phyloP scores from a whole-genome alignment of 2,329 filamentous ascomycete species.

The Cryphonectria radicalis region DNA sequence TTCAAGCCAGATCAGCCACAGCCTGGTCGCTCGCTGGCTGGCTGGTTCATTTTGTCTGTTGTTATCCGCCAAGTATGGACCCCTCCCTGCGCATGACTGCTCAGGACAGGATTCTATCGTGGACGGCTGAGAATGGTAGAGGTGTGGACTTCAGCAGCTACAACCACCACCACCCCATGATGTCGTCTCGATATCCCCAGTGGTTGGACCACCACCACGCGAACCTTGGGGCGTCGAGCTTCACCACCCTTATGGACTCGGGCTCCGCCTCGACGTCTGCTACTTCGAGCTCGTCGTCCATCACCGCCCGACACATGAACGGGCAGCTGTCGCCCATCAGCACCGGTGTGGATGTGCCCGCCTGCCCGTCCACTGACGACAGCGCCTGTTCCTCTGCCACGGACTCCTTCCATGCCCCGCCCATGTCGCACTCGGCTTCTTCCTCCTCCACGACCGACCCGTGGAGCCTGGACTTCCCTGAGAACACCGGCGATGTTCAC shows the following conservation, averaged over 20 bases:
- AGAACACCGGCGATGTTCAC: conserved; percentile 29
- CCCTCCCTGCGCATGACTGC: conserved; percentile 46
- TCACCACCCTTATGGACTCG: conserved; percentile 14
- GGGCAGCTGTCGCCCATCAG: conserved; percentile 60
- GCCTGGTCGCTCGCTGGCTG: conserved; percentile 17
- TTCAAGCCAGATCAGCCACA: conserved; percentile 1
- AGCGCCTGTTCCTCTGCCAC: conserved; percentile 37
- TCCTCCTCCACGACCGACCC: conserved; percentile 52
- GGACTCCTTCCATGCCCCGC: conserved; percentile 46
- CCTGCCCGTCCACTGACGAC: conserved; percentile 30
- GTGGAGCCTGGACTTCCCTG: conserved; percentile 48
- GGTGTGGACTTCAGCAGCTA: conserved; percentile 51
- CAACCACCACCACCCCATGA: conserved; percentile 40
- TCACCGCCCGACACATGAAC: conserved; percentile 40
- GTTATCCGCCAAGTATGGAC: conserved; percentile 50
- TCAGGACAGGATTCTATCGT: conserved; percentile 48
- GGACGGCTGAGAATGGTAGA: conserved; percentile 47
- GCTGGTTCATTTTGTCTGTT: conserved; percentile 10
- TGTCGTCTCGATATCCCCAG: conserved; percentile 41
- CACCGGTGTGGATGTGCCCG: conserved; percentile 49
- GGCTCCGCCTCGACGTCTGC: conserved; percentile 37
- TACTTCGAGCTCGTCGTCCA: conserved; percentile 33
- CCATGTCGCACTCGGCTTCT: conserved; percentile 50
- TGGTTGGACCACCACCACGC: conserved; percentile 40
- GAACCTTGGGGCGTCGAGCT: conserved; percentile 29